Evolutionary conservation across 202 grass and related monocot genomes (phyloP), one percentile per base, ranked within the genome.

Genomic region (Schoenoplectus triqueter): DNA sequence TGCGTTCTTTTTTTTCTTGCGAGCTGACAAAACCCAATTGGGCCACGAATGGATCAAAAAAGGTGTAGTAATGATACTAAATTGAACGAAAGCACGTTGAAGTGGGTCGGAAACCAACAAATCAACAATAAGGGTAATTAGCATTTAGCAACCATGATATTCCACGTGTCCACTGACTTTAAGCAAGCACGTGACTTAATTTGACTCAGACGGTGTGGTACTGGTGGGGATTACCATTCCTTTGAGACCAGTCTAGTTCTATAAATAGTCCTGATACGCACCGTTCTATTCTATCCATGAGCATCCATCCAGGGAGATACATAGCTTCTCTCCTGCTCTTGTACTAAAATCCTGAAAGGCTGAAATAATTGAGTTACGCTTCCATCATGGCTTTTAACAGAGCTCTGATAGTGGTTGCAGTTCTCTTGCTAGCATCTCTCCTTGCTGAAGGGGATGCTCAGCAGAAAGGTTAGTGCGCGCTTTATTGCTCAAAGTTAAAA

Each of bases 341-440:
- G 73, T 40, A 40, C 49, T 56, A 9, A 15, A 77, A 6, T 46
- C 9, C 1, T 40, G 4, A 31, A 31, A 31, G 31, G 31, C 31
- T 31, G 31, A 77, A 3, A 52, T 9, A 8, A 15, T 59, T 17
- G 3, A 3, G 42, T 54, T 77, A 41, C 6, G 7, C 21, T 77
- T 74, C 11, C 19, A 41, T 42, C 74, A 78, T 78, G 74, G 74
- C 13, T 78, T 60, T 3, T 60, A 7, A 78, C 54, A 78, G 15
- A 22, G 13, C 14, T 78, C 10, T 60, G 54, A 41, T 78, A 13
- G 54, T 60, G 13, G 15, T 78, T 40, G 74, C 22, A 60, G 21
- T 78, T 60, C 74, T 78, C 74, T 78, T 78, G 21, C 5, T 78
- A 42, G 21, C 13, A n/a, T 78, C 52, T 44, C 74, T 78, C 54